Base-by-base conservation (phyloP, 2,329 filamentous ascomycete genomes). In the Cladosporium sp. region DNA sequence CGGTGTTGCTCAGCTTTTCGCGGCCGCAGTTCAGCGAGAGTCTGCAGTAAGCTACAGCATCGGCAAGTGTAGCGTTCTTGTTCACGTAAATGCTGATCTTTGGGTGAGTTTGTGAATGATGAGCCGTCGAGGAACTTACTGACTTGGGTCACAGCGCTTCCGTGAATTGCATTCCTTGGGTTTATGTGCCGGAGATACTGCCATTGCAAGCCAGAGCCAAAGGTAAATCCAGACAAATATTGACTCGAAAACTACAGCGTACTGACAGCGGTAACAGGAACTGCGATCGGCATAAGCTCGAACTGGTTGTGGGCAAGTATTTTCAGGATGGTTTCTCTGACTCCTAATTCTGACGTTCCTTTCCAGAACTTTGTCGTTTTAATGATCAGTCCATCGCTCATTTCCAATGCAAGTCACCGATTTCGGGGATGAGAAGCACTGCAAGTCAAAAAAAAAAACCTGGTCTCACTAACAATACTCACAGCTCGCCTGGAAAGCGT, bases 371-470 rank as follows among this genome's bases (percentile, higher is more conserved):
- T 84, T 67, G 79, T 83, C 64, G 76, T 81, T 51, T 82, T 84
- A 3, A 83, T 84, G 81, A 81, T 86, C 21, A 85, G 83, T 0
- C 83, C 83, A 0, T 79, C 80, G 1, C 74, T 83, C 2, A 79
- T 85, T 65, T 67, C 68, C 57, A 79, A 77, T 5, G 71, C 85
- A 32, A 65, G 65, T 58, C 16, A 16, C 18, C 28, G 5, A 14
- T 2, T 51, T 46, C 13, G 8, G 2, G 7, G 4, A 43, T 10
- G 39, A n/a, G 36, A n/a, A 28, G 5, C 5, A 51, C 13, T 18
- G 14, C 23, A 26, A 28, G 21, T 18, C 16, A 11, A 48, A 14
- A 23, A n/a, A n/a, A n/a, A n/a, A n/a, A n/a, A n/a, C n/a, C n/a
- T 13, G 3, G 14, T 30, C 5, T 5, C 36, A 34, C 58, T 61